Percentiles rank a stretch among this genome's conserved stretches.
Conservation (phyloP, 257 asterid genomes). For the Asclepias syriaca region DNA sequence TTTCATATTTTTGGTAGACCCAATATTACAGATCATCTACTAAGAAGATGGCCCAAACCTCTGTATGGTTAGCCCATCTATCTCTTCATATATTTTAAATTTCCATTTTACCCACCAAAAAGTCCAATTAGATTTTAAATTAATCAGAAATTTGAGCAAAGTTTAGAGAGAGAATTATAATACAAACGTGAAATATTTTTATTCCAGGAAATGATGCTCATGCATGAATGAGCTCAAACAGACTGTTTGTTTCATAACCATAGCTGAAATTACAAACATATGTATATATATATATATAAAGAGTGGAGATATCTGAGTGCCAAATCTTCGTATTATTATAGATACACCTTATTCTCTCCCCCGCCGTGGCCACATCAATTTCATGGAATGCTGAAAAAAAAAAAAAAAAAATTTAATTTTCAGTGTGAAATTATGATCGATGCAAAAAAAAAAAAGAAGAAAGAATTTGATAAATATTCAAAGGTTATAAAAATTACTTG, state of each 20-base stretch:
- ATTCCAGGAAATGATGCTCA: slow-evolving; percentile 6
- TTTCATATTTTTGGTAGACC: no score
- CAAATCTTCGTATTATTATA: background rate
- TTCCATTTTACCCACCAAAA: no score
- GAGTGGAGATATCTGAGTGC: background rate
- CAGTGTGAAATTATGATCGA: background rate
- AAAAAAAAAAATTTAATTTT: background rate
- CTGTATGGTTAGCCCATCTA: no score
- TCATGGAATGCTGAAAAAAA: slow-evolving; percentile 10
- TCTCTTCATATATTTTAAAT: no score
- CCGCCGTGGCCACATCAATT: background rate
- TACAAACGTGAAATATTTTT: background rate
- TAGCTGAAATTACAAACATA: background rate
- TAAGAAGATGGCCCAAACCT: no score
- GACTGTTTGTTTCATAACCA: background rate
- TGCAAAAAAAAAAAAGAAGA: no score
- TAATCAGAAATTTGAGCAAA: no score
- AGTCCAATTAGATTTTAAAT: no score
- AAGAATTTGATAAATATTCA: no score
- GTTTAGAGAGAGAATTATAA: background rate
- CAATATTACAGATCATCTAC: no score
- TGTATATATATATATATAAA: background rate
- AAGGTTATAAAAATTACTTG: slow-evolving; percentile 21
- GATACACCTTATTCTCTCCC: background rate
- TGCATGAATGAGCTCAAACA: background rate